phyloP scores from a whole-genome alignment of 2,329 filamentous ascomycete species.

The Huntiella abstrusa region DNA sequence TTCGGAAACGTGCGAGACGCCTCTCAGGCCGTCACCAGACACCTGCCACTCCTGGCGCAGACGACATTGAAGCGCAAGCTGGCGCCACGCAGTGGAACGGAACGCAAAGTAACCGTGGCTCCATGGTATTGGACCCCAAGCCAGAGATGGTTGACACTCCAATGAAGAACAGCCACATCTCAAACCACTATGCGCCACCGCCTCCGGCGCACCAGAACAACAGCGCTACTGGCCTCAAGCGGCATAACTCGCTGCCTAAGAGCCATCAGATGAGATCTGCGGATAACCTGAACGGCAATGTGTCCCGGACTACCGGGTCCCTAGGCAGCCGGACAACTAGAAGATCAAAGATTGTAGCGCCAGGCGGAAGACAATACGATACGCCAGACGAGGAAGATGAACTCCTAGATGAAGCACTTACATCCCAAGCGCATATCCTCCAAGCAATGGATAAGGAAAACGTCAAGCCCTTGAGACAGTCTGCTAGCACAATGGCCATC shows the following conservation, averaged over 20 bases:
- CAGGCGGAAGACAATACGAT: slow-evolving; percentile 72
- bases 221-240: slow-evolving; percentile 35
- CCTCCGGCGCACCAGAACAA: slow-evolving; percentile 31
- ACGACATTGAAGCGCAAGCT: slow-evolving; percentile 83
- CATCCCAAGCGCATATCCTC: slow-evolving; percentile 57
- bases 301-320: slow-evolving; percentile 23
- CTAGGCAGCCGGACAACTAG: slow-evolving; percentile 31
- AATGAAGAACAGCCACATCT: slow-evolving; percentile 34
- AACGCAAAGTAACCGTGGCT: slow-evolving; percentile 35
- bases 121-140: slow-evolving; percentile 55
- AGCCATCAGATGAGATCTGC: slow-evolving; percentile 44
- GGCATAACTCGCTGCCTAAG: slow-evolving; percentile 42
- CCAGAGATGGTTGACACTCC: slow-evolving; percentile 40
- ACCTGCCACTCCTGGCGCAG: slow-evolving; percentile 56
- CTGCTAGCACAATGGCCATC: slow-evolving; percentile 43
- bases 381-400: slow-evolving; percentile 94
- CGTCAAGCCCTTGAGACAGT: slow-evolving; percentile 31
- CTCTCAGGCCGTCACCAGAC: slow-evolving; percentile 82
- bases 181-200: slow-evolving; percentile 28
- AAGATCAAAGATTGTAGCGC: slow-evolving; percentile 48
- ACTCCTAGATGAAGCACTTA: slow-evolving; percentile 72
- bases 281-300: slow-evolving; percentile 44
- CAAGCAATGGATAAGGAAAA: slow-evolving; percentile 45
- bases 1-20: slow-evolving; percentile 78
- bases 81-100: slow-evolving; percentile 71